Evolutionary conservation across 768 basidiomycete genomes (phyloP), one percentile per base, ranked within the genome.

Genomic region (Mycena pura): DNA sequence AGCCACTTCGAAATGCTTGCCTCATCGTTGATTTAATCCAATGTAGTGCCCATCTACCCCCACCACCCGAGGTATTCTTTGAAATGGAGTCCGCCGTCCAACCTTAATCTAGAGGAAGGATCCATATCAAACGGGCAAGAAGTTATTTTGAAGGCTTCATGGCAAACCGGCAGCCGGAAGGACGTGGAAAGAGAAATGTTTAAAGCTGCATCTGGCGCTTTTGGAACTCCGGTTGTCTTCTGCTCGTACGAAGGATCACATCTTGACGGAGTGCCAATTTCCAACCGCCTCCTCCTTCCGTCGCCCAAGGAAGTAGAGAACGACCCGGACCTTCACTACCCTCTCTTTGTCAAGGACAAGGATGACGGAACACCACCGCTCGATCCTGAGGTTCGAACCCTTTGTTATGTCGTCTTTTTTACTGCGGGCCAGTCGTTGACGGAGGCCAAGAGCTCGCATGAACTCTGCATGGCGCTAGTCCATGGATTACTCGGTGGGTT

Each of bases 401-500:
- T 25, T 3, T 39, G 38, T 17, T 38, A 13, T 24, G 22, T 25
- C 3, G 22, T 39, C 3, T 39, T 51, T 25, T 21, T 9, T 21
- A 27, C n/a, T 8, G 22, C 32, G 14, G 52, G 52, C 1, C 40
- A 32, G 6, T 44, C 52, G 14, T 19, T 55, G 13, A 5, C 21
- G 17, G 9, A 46, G 15, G 44, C 54, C 10, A 22, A 38, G 25
- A 55, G 54, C 54, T 45, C 44, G 4, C 19, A 36, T 11, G 54
- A 45, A 10, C 25, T 55, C 8, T 57, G 27, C 28, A 40, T 40
- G 36, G 45, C 54, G 15, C 38, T 62, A 17, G 50, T 50, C n/a
- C 50, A 66, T 39, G 60, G 50, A 1, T 28, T 55, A 19, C 50
- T 65, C 7, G 64, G 60, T 62, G 54, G n/a, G 50, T 28, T 9